These are phyloP conservation scores for Xylariaceae sp. DNA, from an alignment of 2,329 filamentous ascomycete species.

Conservation along the genomic window DNA sequence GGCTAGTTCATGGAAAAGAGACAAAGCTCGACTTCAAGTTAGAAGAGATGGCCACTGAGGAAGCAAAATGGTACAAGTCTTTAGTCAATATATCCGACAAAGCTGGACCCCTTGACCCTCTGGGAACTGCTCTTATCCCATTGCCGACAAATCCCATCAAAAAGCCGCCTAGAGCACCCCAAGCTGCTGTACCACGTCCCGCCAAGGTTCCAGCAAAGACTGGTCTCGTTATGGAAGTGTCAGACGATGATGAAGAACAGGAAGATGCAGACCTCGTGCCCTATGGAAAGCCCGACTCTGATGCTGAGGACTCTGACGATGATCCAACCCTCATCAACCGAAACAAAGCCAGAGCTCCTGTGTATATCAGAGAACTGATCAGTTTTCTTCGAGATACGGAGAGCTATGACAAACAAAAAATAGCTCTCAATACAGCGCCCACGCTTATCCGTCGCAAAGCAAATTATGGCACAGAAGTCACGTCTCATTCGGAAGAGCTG, in stretches of 20 bases:
- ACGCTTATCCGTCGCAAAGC: conserved; percentile 81
- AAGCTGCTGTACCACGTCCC: conserved; percentile 21
- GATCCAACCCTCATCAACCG: conserved; percentile 82
- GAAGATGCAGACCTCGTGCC: conserved; percentile 65
- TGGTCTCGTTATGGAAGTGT: conserved; percentile 58
- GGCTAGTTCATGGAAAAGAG: conserved; percentile 60
- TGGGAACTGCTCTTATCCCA: conserved; percentile 34
- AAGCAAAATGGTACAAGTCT: conserved; percentile 69
- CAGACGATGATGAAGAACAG: conserved; percentile 51
- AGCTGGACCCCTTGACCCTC: conserved; percentile 51
- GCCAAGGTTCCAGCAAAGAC: conserved; percentile 32
- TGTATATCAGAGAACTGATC: conserved; percentile 86
- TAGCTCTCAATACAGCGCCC: conserved; percentile 73
- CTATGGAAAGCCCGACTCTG: conserved; percentile 82
- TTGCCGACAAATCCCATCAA: conserved; percentile 24
- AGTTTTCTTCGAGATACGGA: conserved; percentile 73
- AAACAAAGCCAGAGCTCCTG: conserved; percentile 76
- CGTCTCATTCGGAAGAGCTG: conserved; percentile 76
- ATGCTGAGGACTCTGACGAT: conserved; percentile 86
- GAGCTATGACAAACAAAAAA: conserved; percentile 74
- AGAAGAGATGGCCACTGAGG: conserved; percentile 67
- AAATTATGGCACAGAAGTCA: conserved; percentile 81
- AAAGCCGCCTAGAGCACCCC: conserved; percentile 23
- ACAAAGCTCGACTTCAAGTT: conserved; percentile 77
- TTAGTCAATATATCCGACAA: conserved; percentile 60